Evolutionary conservation across 1,284 basidiomycete species (phyloP).

Genomic region (Boletus austroedulis): DNA sequence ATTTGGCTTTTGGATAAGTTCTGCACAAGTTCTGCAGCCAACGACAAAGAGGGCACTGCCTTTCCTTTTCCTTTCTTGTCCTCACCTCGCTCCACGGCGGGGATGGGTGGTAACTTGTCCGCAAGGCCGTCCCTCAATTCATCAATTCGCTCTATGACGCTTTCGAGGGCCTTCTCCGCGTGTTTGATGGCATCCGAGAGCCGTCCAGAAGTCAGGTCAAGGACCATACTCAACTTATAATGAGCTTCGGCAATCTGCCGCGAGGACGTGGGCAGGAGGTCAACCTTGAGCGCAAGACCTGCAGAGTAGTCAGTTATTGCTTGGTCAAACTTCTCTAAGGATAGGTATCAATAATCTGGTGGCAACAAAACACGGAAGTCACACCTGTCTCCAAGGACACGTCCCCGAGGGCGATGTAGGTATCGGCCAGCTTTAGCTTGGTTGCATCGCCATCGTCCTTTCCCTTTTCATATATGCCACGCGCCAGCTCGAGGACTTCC

Average conservation of each 20-base stretch:
- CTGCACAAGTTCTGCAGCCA: slow-evolving; percentile 54
- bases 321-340: slow-evolving; percentile 86
- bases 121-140: slow-evolving; percentile 60
- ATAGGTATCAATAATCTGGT: slow-evolving; percentile 2
- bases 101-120: slow-evolving; percentile 35
- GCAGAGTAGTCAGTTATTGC: slow-evolving; percentile 81
- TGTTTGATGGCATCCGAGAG: slow-evolving; percentile 78
- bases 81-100: slow-evolving; percentile 20
- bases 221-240: slow-evolving; percentile 86
- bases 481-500: slow-evolving; percentile 87
- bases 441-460: slow-evolving; percentile 55
- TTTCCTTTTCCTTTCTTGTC: slow-evolving; percentile 70
- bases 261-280: slow-evolving; percentile 73
- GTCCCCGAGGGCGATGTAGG: slow-evolving; percentile 81
- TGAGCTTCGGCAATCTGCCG: slow-evolving; percentile 87
- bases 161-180: slow-evolving; percentile 73
- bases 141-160: slow-evolving; percentile 65
- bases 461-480: slow-evolving; percentile 76
- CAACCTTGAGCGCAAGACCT: slow-evolving; percentile 67
- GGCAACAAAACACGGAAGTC: background rate
- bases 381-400: slow-evolving; percentile 86
- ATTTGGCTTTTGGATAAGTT: slow-evolving; percentile 66
- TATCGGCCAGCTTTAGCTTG: slow-evolving; percentile 78
- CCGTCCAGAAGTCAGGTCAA: slow-evolving; percentile 80
- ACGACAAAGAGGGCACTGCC: slow-evolving; percentile 40